phyloP scores from a whole-genome alignment of 495 filamentous ascomycete species.

The Saxophila tyrrhenica region DNA sequence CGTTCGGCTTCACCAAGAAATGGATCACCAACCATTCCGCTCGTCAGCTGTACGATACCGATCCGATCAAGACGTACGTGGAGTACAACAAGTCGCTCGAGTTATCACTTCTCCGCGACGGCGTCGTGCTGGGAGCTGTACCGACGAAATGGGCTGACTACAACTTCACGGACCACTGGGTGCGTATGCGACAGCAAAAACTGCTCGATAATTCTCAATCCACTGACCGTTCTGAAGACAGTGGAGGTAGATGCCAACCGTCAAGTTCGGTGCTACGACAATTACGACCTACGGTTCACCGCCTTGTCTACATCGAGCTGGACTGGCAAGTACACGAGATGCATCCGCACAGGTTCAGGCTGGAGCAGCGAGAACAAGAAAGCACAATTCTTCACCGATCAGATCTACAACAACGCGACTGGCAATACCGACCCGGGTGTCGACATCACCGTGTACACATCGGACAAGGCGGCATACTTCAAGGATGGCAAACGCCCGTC shows the following conservation, averaged over 20 bases:
- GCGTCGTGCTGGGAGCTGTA: not conserved
- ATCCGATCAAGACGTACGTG: not conserved
- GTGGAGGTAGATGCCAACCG: not conserved
- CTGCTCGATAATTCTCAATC: too few relatives aligned
- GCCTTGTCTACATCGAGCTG: not conserved
- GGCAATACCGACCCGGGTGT: slow-evolving; percentile 13
- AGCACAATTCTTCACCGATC: slow-evolving; percentile 7
- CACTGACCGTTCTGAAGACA: too few relatives aligned
- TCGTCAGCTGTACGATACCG: not conserved
- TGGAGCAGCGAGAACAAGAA: slow-evolving; percentile 8
- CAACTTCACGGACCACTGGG: not conserved
- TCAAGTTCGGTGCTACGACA: not conserved
- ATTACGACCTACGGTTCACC: not conserved
- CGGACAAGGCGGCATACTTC: slow-evolving; percentile 8
- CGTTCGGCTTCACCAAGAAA: not conserved
- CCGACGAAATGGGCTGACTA: not conserved
- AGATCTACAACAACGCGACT: slow-evolving; percentile 10
- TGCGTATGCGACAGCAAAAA: too few relatives aligned
- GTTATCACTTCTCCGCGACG: not conserved
- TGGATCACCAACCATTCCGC: too few relatives aligned
- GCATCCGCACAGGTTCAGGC: not conserved
- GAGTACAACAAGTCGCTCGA: slow-evolving; percentile 10
- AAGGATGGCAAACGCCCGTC: not conserved
- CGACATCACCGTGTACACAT: slow-evolving; percentile 4
- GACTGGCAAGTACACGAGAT: not conserved